Conservation (phyloP, 2,329 filamentous ascomycete species). For the Penicillium thymicola region DNA sequence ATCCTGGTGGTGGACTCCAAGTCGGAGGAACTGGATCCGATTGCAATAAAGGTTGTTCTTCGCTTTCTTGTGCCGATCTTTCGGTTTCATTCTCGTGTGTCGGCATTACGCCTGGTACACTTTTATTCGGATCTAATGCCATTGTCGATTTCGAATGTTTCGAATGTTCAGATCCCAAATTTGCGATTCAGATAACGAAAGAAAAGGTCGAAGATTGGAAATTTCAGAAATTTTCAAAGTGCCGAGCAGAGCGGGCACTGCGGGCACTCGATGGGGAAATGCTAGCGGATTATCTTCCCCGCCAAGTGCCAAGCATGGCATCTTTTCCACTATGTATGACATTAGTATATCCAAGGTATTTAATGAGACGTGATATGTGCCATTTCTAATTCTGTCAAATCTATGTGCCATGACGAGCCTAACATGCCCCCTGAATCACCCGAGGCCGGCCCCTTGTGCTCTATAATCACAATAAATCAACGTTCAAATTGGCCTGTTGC, state of each 20-base stretch:
- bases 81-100: not conserved
- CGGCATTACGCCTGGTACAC: not conserved
- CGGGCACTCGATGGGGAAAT: conserved; percentile 23
- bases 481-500: too few relatives aligned
- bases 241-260: not conserved
- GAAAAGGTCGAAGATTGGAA: not conserved
- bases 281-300: conserved; percentile 1
- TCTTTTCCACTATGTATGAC: conserved; percentile 6
- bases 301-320: conserved; percentile 19
- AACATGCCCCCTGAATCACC: too few relatives aligned
- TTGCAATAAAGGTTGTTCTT: conserved; percentile 27
- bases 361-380: not conserved
- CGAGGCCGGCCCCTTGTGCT: too few relatives aligned
- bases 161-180: not conserved
- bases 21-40: conserved; percentile 2
- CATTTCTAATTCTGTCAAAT: not conserved
- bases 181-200: not conserved
- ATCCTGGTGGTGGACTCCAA: conserved; percentile 54
- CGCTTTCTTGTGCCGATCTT: conserved; percentile 1
- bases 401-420: too few relatives aligned
- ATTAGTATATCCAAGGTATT: not conserved
- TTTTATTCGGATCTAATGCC: not conserved
- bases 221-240: not conserved
- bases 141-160: not conserved
- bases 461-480: too few relatives aligned